A percentile compares a stretch with the other conserved stretches of the same genome.
Evolutionary conservation across 2,329 filamentous ascomycete genomes (phyloP).

Genomic region (Phialophora macrospora): DNA sequence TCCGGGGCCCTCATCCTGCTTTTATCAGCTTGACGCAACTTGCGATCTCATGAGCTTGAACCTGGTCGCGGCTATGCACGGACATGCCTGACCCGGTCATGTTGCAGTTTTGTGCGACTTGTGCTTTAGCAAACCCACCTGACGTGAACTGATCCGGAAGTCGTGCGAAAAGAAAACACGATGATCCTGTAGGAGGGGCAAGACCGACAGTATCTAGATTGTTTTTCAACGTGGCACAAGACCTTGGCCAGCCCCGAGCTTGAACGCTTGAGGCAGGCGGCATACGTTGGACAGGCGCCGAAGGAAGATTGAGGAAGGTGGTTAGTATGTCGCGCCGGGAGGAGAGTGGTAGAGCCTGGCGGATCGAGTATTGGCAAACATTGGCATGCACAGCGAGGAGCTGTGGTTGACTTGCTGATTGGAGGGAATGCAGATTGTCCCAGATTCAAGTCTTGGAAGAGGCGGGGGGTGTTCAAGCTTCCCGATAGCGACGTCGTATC

Average conservation of each 20-base stretch:
- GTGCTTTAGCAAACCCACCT: neutral
- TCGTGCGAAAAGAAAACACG: slow-evolving; percentile 2
- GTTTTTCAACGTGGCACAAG: neutral
- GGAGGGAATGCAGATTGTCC: neutral
- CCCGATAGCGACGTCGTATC: slow-evolving; percentile 10
- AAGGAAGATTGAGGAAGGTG: slow-evolving; percentile 6
- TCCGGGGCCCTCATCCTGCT: neutral
- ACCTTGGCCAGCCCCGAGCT: slow-evolving; percentile 1
- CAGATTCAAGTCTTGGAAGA: neutral
- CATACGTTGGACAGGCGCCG: neutral
- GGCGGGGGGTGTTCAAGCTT: slow-evolving; percentile 11
- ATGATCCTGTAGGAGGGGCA: neutral
- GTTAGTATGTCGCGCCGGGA: neutral
- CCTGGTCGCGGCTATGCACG: neutral
- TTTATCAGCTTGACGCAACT: neutral
- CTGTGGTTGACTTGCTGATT: neutral
- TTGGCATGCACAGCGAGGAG: neutral
- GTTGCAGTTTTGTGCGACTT: neutral
- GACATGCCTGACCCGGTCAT: neutral
- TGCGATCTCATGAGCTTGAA: neutral
- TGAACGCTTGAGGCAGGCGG: slow-evolving; percentile 4
- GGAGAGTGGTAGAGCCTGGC: neutral
- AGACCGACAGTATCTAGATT: neutral
- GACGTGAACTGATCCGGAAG: slow-evolving; percentile 2
- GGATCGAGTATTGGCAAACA: slow-evolving; percentile 8